Evolutionary conservation across 148 eudicot genomes (phyloP), one percentile per base, ranked within the genome.

Genomic region (Silene uniflora): DNA sequence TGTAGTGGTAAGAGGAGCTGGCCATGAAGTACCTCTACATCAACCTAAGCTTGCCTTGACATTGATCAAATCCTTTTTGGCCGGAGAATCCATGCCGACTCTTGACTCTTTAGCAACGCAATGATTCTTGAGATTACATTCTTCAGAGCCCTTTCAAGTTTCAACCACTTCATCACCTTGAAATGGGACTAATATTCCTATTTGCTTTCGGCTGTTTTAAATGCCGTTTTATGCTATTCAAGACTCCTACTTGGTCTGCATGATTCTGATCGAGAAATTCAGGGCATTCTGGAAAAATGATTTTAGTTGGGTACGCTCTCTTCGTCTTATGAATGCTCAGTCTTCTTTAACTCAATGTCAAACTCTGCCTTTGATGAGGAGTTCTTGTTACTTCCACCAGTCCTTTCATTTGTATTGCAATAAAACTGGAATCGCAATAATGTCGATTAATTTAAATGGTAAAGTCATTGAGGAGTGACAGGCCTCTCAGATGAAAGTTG

Each of bases 1-100:
- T 64, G 98, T 92, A n/a, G 89, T 84, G 24, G 92, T 95, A 29
- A 86, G 98, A 77, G 98, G 97, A 74, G 97, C 98, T 67, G 97
- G 98, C n/a, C 98, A 95, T 79, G 97, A 95, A 87, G 98, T 95
- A 8, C 90, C 98, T 32, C 81, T 92, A 80, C 97, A 92, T 79
- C 88, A 74, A 80, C 93, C 97, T 21, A 90, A 92, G 78, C 90
- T 85, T 66, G 91, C 98, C 69, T 85, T 92, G 58, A 84, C 91
- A 0, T 85, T 95, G 22, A 6, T 87, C 80, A 84, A 88, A 76
- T 83, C 93, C 69, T 95, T 88, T 85, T 76, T 92, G 69, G 78
- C 86, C 4, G 98, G 93, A 68, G 77, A 78, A 66, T 89, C 98
- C 5, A 90, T 92, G 97, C 96, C 92, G 23, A 75, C 74, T 19